These are phyloP conservation scores for Colletotrichum gigasporum DNA, from an alignment of 2,329 filamentous ascomycete genomes.

Conservation along the genomic window DNA sequence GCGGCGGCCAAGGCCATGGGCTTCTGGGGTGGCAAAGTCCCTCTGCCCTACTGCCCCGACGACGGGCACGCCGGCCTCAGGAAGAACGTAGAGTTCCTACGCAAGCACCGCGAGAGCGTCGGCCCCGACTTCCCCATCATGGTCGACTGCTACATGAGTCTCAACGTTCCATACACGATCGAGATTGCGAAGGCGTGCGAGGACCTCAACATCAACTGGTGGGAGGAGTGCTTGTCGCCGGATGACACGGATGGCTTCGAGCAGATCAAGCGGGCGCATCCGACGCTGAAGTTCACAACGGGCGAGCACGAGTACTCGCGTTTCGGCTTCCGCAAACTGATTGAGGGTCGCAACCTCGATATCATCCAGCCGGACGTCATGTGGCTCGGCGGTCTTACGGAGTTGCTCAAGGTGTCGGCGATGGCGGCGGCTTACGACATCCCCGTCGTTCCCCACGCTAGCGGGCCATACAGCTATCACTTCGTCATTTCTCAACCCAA, in stretches of 20 bases:
- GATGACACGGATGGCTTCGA: constrained; percentile 93
- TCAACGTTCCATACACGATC: constrained; percentile 93
- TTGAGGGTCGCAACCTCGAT: constrained; percentile 90
- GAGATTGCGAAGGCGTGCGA: constrained; percentile 86
- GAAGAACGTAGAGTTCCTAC: constrained; percentile 91
- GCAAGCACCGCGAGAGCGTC: constrained; percentile 83
- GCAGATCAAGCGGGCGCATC: constrained; percentile 90
- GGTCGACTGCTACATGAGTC: constrained; percentile 97
- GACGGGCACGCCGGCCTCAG: constrained; percentile 83
- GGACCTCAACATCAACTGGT: constrained; percentile 93
- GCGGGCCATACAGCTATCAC: constrained; percentile 94
- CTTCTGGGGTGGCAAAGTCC: constrained; percentile 91
- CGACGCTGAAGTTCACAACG: constrained; percentile 91
- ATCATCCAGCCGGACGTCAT: constrained; percentile 97
- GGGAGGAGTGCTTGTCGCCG: constrained; percentile 92
- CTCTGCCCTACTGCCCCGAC: constrained; percentile 88
- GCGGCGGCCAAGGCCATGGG: constrained; percentile 83
- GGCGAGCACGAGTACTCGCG: constrained; percentile 96
- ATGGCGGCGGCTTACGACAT: constrained; percentile 94
- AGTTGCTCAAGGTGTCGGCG: constrained; percentile 87
- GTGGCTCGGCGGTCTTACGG: constrained; percentile 95
- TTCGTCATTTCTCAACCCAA: constrained; percentile 95
- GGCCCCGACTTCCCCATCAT: constrained; percentile 92
- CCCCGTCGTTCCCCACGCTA: constrained; percentile 94
- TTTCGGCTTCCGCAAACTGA: constrained; percentile 93